phyloP scores from a whole-genome alignment of 345 rosid species.

The Moricandia moricandioides region DNA sequence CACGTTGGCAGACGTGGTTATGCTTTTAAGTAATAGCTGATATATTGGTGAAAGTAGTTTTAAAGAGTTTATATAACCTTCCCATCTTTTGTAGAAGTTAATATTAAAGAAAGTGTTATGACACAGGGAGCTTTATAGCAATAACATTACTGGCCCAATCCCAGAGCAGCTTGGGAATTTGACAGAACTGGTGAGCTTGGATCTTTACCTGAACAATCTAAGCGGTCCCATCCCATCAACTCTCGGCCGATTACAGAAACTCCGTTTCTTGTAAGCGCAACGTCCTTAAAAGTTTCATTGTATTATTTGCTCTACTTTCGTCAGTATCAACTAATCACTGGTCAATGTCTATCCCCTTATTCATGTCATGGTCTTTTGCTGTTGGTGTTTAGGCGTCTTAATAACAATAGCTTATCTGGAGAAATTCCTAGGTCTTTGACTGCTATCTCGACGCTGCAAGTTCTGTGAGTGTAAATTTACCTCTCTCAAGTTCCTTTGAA shows the following conservation, averaged over 20 bases:
- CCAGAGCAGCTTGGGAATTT: conserved; percentile 78
- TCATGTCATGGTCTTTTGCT: background rate
- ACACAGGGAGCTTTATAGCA: background rate
- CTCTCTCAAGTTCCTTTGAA: background rate
- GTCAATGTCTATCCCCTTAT: background rate
- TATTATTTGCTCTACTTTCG: background rate
- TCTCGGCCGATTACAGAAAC: conserved; percentile 52
- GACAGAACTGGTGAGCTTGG: conserved; percentile 78
- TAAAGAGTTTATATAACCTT: background rate
- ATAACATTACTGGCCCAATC: conserved; percentile 39
- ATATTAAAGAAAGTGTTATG: background rate
- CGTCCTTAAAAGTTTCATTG: background rate
- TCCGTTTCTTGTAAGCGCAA: conserved; percentile 62
- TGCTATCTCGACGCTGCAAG: background rate
- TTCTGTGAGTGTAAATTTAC: background rate
- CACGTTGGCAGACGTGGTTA: background rate
- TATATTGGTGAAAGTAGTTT: background rate
- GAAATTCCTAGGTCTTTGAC: background rate
- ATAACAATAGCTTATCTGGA: background rate
- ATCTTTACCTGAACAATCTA: conserved; percentile 62
- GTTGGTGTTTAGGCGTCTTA: background rate
- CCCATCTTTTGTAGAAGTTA: background rate
- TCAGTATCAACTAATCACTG: background rate
- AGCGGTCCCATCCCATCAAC: conserved; percentile 54
- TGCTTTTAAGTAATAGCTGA: background rate